Evolutionary conservation across 306 rosid genomes (phyloP).

Genomic region (Luffa acutangula): DNA sequence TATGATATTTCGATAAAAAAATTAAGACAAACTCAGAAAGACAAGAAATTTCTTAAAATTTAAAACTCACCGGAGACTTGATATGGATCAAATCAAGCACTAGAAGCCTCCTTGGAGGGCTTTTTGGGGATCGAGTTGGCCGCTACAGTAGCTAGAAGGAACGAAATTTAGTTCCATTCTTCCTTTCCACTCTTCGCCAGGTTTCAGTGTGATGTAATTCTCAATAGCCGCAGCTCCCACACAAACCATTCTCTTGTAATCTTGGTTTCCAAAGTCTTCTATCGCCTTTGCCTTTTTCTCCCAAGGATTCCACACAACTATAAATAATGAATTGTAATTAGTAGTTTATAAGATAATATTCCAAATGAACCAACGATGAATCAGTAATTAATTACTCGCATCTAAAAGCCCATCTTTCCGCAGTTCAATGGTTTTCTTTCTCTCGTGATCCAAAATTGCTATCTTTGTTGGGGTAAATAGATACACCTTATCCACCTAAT

Average conservation of each 20-base stretch:
- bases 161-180: slow-evolving; percentile 60
- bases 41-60: too few relatives aligned
- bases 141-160: slow-evolving; percentile 69
- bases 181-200: slow-evolving; percentile 90
- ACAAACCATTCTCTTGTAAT: slow-evolving; percentile 60
- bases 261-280: slow-evolving; percentile 53
- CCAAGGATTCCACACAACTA: slow-evolving; percentile 90
- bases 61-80: neutral
- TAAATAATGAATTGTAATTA: neutral
- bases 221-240: slow-evolving; percentile 64
- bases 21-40: too few relatives aligned
- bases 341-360: too few relatives aligned
- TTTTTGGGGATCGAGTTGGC: slow-evolving; percentile 56
- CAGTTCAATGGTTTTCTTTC: slow-evolving; percentile 59
- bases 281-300: slow-evolving; percentile 65
- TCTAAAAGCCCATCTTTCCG: slow-evolving; percentile 78
- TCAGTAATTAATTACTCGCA: slow-evolving; percentile 35
- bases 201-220: slow-evolving; percentile 50
- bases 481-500: slow-evolving; percentile 61
- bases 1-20: too few relatives aligned
- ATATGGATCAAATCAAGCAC: neutral
- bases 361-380: neutral
- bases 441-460: slow-evolving; percentile 73
- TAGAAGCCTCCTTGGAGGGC: neutral
- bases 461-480: slow-evolving; percentile 61